Evolutionary conservation across 352 stramenopile genomes (phyloP).

Genomic region (Phytophthora fragariaefolia): DNA sequence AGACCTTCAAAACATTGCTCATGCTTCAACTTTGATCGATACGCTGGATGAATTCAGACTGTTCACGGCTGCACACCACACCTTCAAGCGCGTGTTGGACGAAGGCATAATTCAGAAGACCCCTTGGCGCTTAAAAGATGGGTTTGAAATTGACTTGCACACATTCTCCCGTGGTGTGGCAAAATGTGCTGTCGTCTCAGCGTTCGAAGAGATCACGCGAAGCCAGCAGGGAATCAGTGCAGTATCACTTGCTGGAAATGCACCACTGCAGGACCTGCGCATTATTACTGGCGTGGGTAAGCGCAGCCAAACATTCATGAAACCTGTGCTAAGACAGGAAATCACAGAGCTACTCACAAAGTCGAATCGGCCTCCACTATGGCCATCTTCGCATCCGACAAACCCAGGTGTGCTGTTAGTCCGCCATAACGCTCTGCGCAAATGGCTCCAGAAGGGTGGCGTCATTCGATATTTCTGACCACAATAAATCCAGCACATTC

Average conservation of each 20-base stretch:
- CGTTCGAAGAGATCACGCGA: slow-evolving; percentile 55
- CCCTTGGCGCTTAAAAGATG: slow-evolving; percentile 60
- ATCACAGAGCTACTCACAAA: slow-evolving; percentile 60
- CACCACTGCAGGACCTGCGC: slow-evolving; percentile 53
- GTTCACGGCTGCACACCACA: slow-evolving; percentile 49
- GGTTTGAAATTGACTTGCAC: slow-evolving; percentile 78
- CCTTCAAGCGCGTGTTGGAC: slow-evolving; percentile 62
- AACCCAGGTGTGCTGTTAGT: slow-evolving; percentile 70
- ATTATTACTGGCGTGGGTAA: slow-evolving; percentile 80
- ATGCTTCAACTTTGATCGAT: slow-evolving; percentile 66
- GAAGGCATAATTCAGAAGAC: slow-evolving; percentile 48
- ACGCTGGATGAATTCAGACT: slow-evolving; percentile 60
- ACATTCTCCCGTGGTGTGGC: slow-evolving; percentile 67
- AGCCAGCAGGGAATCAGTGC: slow-evolving; percentile 37
- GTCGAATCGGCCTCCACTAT: slow-evolving; percentile 56
- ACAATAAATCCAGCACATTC: background rate
- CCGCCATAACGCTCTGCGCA: slow-evolving; percentile 52
- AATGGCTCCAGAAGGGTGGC: slow-evolving; percentile 63
- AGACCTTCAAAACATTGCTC: slow-evolving; percentile 49
- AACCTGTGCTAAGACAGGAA: slow-evolving; percentile 62
- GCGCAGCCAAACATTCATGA: slow-evolving; percentile 65
- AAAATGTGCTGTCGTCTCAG: slow-evolving; percentile 74
- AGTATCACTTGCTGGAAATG: slow-evolving; percentile 29
- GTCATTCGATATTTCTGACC: slow-evolving; percentile 48
- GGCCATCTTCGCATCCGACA: slow-evolving; percentile 55